Base-by-base conservation (phyloP, 2,329 filamentous ascomycete genomes). In the Aureobasidium subglaciale region DNA sequence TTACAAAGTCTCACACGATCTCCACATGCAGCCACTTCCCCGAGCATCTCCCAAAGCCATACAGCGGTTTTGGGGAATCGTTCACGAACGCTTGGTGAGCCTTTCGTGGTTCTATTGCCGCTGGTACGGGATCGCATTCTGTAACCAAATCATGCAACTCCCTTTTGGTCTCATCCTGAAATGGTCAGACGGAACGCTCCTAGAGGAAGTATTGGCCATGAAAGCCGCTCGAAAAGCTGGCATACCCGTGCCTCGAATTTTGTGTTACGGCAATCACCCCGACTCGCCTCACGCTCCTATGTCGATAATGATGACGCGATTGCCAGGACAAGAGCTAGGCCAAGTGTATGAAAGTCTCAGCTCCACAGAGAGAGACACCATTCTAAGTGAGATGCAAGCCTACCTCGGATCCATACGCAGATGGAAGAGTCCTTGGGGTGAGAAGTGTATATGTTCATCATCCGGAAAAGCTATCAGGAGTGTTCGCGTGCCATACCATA, bases 141-240 rank as follows among this genome's bases (percentile, higher is more conserved):
- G 16, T 8, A n/a, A n/a, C 16, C 41, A 45, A 9, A 45, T 45
- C 25, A 2, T 11, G 10, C 25, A 45, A 15, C 63, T 57, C 59
- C 56, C 38, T 54, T 49, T 56, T 56, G 54, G 54, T 11, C 46
- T 50, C 10, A 4, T 50, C 15, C 15, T 50, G 20, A 50, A 50
- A 18, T 20, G 22, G 20, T 37, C 32, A 38, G 46, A 50, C 18
- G 35, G 32, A 10, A 37, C 35, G 2, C 34, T 20, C 13, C 2
- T 50, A 2, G 46, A 50, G 5, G 46, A 50, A 20, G 25, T 50
- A 6, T n/a, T 50, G 7, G 35, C 46, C 11, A 40, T 40, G 30
- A 13, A 48, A 34, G 27, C 30, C 16, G 27, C 9, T 32, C 43
- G 43, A 7, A 25, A 32, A 11, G 29, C 43, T 22, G 43, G 43